Conservation (phyloP, 2,329 filamentous ascomycete genomes). For the Trichoderma atrobrunneum region DNA sequence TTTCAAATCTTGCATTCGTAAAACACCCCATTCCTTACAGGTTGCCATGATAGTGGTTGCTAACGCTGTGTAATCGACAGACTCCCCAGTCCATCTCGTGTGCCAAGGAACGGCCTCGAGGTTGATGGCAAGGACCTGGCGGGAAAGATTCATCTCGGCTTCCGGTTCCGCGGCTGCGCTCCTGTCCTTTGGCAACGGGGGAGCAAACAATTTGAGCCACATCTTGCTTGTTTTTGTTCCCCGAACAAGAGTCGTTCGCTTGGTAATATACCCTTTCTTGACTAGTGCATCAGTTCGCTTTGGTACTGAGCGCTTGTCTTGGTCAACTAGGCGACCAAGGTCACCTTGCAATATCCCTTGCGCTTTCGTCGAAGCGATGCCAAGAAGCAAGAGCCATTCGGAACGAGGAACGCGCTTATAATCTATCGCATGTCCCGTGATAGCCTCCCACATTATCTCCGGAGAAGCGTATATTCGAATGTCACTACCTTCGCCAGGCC, state of each 20-base stretch:
- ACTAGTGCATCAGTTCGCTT: constrained; percentile 58
- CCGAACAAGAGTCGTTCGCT: constrained; percentile 56
- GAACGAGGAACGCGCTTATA: constrained; percentile 56
- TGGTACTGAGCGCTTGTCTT: constrained; percentile 63
- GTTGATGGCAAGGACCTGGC: constrained; percentile 40
- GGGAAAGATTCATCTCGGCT: constrained; percentile 39
- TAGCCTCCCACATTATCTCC: constrained; percentile 56
- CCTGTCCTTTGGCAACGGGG: constrained; percentile 39
- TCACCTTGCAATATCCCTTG: constrained; percentile 61
- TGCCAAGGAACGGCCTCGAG: constrained; percentile 57
- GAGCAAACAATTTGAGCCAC: constrained; percentile 57
- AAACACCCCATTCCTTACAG: constrained; percentile 55
- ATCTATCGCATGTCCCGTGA: constrained; percentile 59
- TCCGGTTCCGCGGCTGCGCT: constrained; percentile 27
- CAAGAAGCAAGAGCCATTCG: constrained; percentile 58
- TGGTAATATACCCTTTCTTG: constrained; percentile 60
- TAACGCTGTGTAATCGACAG: constrained; percentile 57
- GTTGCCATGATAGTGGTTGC: constrained; percentile 57
- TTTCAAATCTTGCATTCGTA: constrained; percentile 57
- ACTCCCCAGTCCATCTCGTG: constrained; percentile 53
- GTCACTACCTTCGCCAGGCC: not conserved
- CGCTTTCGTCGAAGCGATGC: constrained; percentile 53
- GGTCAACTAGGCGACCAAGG: constrained; percentile 54
- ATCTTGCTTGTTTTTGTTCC: constrained; percentile 62
- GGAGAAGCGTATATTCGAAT: constrained; percentile 49